A percentile compares a stretch with the other conserved stretches of the same genome.
phyloP scores from a whole-genome alignment of 1,139 yeast genomes.

The Sugiyamaella castrensis region DNA sequence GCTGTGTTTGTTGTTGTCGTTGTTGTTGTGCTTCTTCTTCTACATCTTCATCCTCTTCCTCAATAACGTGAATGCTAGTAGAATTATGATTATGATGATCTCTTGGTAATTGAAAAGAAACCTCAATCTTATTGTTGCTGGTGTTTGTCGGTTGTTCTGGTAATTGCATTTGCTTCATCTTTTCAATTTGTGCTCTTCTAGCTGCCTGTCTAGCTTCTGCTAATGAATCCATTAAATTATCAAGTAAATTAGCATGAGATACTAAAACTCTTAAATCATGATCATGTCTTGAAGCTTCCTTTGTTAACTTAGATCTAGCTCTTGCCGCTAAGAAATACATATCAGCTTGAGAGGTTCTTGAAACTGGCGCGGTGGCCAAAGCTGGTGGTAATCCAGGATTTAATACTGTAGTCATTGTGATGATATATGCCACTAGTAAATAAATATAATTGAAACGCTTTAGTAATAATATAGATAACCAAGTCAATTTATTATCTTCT shows the following conservation, averaged over 20 bases:
- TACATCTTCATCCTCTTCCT: constrained; percentile 15
- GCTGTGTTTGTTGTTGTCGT: constrained; percentile 3
- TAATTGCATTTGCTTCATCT: constrained; percentile 11
- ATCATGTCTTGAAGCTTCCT: constrained; percentile 61
- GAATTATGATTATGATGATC: constrained; percentile 1
- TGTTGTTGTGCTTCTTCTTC: constrained; percentile 11
- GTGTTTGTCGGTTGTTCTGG: background rate
- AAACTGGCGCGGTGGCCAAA: constrained; percentile 12
- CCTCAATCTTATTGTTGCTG: background rate
- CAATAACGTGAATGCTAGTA: constrained; percentile 15
- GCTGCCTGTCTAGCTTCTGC: constrained; percentile 19
- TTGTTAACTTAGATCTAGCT: constrained; percentile 65
- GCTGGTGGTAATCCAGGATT: constrained; percentile 5
- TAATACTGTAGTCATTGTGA: background rate
- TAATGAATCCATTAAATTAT: constrained; percentile 55
- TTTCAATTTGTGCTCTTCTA: constrained; percentile 14
- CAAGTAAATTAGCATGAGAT: constrained; percentile 74
- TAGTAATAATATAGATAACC: too few relatives aligned
- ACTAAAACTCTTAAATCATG: constrained; percentile 62
- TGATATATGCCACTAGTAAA: background rate
- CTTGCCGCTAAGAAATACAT: constrained; percentile 64
- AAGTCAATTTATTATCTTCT: too few relatives aligned
- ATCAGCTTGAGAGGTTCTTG: constrained; percentile 36
- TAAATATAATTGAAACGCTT: background rate
- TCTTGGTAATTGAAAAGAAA: constrained; percentile 8